Evolutionary conservation across 106 monocot genomes (phyloP).

Genomic region (Platanthera guangdongensis): DNA sequence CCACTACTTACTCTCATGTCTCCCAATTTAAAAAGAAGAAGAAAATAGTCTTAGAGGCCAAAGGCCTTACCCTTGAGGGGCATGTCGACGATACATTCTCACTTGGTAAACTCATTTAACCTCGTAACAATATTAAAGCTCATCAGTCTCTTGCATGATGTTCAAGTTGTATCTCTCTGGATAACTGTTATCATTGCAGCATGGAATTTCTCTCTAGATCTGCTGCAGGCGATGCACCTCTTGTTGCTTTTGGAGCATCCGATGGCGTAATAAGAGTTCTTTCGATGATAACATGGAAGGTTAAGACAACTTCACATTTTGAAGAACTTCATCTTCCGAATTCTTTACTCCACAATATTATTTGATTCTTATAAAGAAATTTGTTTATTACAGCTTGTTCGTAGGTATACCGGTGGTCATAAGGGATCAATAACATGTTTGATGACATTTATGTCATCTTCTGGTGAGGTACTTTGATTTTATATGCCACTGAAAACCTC

Average conservation of each 20-base stretch:
- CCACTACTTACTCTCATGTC: no score
- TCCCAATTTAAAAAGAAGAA: no score
- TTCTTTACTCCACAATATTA: not conserved
- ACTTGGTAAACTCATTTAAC: no score
- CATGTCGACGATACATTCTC: no score
- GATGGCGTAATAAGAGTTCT: constrained; percentile 98
- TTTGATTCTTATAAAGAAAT: constrained; percentile 7
- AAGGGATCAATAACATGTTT: constrained; percentile 92
- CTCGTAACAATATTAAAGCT: not conserved
- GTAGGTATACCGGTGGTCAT: constrained; percentile 96
- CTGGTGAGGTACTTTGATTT: constrained; percentile 67
- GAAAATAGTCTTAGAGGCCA: no score
- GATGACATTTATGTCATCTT: constrained; percentile 91
- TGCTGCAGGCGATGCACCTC: constrained; percentile 67
- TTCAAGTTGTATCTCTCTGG: not conserved
- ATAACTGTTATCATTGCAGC: constrained; percentile 34
- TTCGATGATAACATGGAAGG: constrained; percentile 99
- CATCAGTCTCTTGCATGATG: not conserved
- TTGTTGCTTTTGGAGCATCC: constrained; percentile 94
- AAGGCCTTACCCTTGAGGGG: no score
- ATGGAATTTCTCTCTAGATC: constrained; percentile 96
- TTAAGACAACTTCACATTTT: constrained; percentile 14
- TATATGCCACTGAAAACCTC: not conserved
- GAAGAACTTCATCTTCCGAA: not conserved
- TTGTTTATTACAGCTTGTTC: constrained; percentile 58